phyloP scores from a whole-genome alignment of 768 basidiomycete species.

The Termitomyces sp. region DNA sequence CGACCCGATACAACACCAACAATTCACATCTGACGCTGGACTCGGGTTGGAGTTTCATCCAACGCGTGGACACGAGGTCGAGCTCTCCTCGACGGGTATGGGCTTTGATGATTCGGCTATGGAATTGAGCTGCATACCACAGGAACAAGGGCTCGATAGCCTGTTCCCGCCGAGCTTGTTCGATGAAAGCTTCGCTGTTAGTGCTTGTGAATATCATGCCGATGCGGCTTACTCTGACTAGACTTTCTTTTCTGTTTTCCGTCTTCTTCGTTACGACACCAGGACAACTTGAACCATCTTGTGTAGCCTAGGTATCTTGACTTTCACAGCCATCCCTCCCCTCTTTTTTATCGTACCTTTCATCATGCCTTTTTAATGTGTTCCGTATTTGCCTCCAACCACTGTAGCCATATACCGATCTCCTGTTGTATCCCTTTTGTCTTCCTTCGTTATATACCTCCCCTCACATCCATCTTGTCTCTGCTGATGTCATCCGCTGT shows the following conservation, averaged over 20 bases:
- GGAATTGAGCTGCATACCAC: background rate
- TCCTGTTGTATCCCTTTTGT: constrained; percentile 7
- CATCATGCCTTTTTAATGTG: background rate
- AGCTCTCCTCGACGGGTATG: background rate
- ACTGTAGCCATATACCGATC: constrained; percentile 11
- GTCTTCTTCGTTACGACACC: background rate
- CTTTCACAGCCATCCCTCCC: too few species aligned
- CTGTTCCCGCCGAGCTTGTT: constrained; percentile 6
- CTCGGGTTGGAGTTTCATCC: background rate
- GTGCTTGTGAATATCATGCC: background rate
- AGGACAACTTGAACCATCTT: background rate
- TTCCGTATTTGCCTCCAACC: background rate
- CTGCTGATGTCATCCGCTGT: background rate
- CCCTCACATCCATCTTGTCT: background rate
- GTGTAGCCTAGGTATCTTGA: background rate
- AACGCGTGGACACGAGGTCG: constrained; percentile 1
- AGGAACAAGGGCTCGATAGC: constrained; percentile 3
- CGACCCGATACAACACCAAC: background rate
- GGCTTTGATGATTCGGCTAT: background rate
- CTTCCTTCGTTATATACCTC: background rate
- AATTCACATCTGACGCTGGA: background rate
- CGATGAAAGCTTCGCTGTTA: background rate
- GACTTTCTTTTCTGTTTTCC: background rate
- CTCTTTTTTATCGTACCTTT: background rate
- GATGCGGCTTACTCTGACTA: background rate